A percentile compares a stretch with the other conserved stretches of the same genome.
phyloP scores from a whole-genome alignment of 805 yeast genomes.

The Tetrapisispora phaffii region DNA sequence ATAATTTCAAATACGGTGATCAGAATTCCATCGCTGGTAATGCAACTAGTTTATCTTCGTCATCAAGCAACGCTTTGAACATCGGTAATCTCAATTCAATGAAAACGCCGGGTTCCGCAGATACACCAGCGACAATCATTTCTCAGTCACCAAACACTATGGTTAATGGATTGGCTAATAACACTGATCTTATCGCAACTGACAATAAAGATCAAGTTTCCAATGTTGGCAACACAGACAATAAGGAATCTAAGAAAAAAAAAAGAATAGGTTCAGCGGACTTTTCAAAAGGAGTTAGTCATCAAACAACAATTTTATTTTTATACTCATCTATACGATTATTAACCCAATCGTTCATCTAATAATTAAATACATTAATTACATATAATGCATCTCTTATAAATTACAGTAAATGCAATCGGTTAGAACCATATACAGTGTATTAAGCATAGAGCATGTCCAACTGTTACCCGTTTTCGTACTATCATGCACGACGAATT shows the following conservation, averaged over 20 bases:
- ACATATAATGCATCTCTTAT: no score
- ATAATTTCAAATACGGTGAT: background rate
- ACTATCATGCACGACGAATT: background rate
- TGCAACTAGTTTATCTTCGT: background rate
- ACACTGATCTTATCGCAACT: background rate
- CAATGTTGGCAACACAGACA: background rate
- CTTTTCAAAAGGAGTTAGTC: background rate
- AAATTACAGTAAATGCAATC: background rate
- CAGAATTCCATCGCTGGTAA: background rate
- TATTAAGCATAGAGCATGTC: background rate
- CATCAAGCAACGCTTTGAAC: background rate
- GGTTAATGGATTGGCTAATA: background rate
- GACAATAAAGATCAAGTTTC: background rate
- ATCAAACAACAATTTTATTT: no score
- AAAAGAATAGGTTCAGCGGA: conserved; percentile 1
- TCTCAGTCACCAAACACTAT: background rate
- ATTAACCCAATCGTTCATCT: no score
- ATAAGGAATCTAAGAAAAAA: background rate
- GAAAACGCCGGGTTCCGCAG: background rate
- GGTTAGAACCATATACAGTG: no score
- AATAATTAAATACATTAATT: no score
- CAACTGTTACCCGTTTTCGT: background rate
- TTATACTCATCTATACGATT: no score
- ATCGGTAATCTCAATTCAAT: background rate
- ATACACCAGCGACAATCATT: background rate